Conservation (phyloP, 225 moss, liverwort and hornwort genomes). For the Anthoceros angustus region DNA sequence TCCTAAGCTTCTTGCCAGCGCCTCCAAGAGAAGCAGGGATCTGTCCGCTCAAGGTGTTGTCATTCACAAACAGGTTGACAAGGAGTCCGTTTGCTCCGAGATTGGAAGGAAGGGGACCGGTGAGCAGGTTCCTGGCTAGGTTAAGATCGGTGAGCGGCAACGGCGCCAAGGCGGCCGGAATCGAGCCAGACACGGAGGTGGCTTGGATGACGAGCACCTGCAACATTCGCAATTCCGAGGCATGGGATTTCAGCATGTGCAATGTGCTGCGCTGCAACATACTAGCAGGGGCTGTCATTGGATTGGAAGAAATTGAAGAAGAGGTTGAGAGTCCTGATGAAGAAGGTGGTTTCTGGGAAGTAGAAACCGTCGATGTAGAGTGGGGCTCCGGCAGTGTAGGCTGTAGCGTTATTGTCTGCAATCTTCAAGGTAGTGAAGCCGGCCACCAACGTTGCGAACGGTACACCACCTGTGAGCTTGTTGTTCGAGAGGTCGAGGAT, state of each 20-base stretch:
- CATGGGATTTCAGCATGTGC: not conserved
- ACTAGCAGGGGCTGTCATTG: not conserved
- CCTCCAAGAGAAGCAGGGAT: not conserved
- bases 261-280: not conserved
- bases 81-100: constrained; percentile 3
- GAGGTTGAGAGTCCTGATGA: not conserved
- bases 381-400: not conserved
- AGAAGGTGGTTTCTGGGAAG: not conserved
- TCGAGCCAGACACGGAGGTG: constrained; percentile 8
- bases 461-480: constrained; percentile 8
- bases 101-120: constrained; percentile 10
- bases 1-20: not conserved
- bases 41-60: constrained; percentile 4
- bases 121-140: constrained; percentile 9
- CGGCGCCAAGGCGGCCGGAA: constrained; percentile 9
- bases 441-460: constrained; percentile 8
- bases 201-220: constrained; percentile 8
- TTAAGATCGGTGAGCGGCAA: constrained; percentile 9
- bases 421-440: constrained; percentile 8
- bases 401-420: not conserved
- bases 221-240: not conserved
- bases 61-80: not conserved
- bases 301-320: not conserved
- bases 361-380: not conserved
- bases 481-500: constrained; percentile 14